Evolutionary conservation across 73 alveolate species (phyloP), one percentile per base, ranked within the genome.

Genomic region (Effrenium voratum): DNA sequence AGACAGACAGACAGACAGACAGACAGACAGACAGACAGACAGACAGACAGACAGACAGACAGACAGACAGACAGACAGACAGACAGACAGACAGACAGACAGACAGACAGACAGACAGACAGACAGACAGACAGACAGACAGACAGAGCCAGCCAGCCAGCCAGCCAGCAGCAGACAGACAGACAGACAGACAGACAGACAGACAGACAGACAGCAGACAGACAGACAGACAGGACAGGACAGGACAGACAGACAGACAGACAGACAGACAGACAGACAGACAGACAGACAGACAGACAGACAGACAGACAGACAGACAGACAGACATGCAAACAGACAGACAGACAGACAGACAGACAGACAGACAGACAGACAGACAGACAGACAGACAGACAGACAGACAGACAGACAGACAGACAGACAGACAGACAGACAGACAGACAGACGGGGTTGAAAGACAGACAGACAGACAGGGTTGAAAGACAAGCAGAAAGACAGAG

Each of bases 61-160:
- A 68, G 81, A 68, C 81, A 68, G 81, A 68, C 81, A 68, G 81
- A 68, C 81, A 68, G 81, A 68, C 81, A 68, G 81, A 68, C 81
- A 68, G 81, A 68, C 81, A 68, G 81, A 68, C 81, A 68, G 81
- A 68, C 81, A 68, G 81, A 68, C 81, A 68, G 81, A 68, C 81
- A 68, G 81, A 68, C 81, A 68, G 81, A 68, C 81, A 68, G 82
- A 70, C 82, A 70, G 82, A 70, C 82, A 70, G 82, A 70, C 82
- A 70, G 82, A 70, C 82, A 70, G 82, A 70, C 82, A 70, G 82
- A 70, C 82, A 70, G 82, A 70, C 82, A 70, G 82, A 70, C 82
- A 70, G 50, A 34, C 82, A 2, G 32, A 19, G 52, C 49, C 47
- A 32, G 36, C 43, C n/a, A n/a, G n/a, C 50, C 84, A 26, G 10